phyloP scores from a whole-genome alignment of 352 stramenopile genomes.

The Phytopythium mirpurense region DNA sequence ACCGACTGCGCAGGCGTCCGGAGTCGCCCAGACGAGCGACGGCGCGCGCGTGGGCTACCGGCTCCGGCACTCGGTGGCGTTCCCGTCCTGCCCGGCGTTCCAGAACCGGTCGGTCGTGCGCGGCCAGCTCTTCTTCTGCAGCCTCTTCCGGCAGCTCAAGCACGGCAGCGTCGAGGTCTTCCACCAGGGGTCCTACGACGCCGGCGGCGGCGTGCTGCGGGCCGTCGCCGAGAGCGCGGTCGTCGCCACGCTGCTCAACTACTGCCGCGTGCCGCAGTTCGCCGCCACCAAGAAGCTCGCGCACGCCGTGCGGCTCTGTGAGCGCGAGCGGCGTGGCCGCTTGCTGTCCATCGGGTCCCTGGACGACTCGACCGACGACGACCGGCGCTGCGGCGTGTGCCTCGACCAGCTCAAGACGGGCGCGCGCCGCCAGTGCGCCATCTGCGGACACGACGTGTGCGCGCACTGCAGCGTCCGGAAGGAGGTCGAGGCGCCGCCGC shows the following conservation, averaged over 20 bases:
- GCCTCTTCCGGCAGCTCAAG: constrained; percentile 56
- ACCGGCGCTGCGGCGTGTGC: constrained; percentile 51
- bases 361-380: constrained; percentile 24
- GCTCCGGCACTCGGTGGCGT: constrained; percentile 57
- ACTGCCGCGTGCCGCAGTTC: constrained; percentile 37
- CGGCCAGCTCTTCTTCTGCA: constrained; percentile 59
- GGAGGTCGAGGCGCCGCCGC: constrained; percentile 32
- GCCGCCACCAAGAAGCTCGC: constrained; percentile 59
- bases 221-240: constrained; percentile 40
- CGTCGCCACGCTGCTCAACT: constrained; percentile 33
- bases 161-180: constrained; percentile 57
- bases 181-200: constrained; percentile 53
- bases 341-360: constrained; percentile 26
- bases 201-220: constrained; percentile 35
- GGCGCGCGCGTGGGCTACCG: constrained; percentile 36
- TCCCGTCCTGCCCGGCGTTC: constrained; percentile 41
- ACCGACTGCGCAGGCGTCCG: constrained; percentile 12
- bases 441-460: constrained; percentile 23
- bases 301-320: constrained; percentile 27
- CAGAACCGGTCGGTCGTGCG: constrained; percentile 51
- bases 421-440: not conserved
- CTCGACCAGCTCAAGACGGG: constrained; percentile 12
- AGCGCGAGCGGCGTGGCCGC: constrained; percentile 18
- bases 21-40: constrained; percentile 20
- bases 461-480: constrained; percentile 40